phyloP scores from a whole-genome alignment of 768 basidiomycete genomes.

The Daedaleopsis sinensis region DNA sequence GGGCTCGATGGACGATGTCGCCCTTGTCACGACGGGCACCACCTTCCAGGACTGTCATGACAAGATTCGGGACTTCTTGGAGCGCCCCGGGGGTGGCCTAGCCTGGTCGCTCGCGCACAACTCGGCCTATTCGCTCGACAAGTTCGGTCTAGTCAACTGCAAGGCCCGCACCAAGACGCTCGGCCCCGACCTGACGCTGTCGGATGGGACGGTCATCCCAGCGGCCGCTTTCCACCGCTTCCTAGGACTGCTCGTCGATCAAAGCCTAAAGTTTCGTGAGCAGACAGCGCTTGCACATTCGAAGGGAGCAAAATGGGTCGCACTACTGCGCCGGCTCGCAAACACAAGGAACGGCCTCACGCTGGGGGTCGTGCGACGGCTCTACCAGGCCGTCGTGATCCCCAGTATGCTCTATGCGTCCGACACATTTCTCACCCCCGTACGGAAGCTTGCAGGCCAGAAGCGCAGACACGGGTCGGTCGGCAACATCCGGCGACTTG shows the following conservation, averaged over 20 bases:
- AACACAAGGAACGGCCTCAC: slow-evolving; percentile 24
- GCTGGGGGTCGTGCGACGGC: slow-evolving; percentile 12
- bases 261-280: slow-evolving; percentile 30
- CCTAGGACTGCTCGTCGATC: slow-evolving; percentile 37
- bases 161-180: too few relatives aligned
- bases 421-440: slow-evolving; percentile 1
- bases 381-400: slow-evolving; percentile 29
- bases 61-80: too few relatives aligned
- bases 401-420: slow-evolving; percentile 35
- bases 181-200: neutral
- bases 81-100: too few relatives aligned
- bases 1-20: slow-evolving; percentile 22
- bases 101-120: too few relatives aligned
- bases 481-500: slow-evolving; percentile 10
- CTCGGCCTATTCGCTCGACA: too few relatives aligned
- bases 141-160: slow-evolving; percentile 18
- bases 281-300: slow-evolving; percentile 17
- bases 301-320: slow-evolving; percentile 26
- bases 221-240: slow-evolving; percentile 27
- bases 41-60: slow-evolving; percentile 12
- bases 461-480: neutral
- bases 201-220: slow-evolving; percentile 12
- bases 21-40: slow-evolving; percentile 29
- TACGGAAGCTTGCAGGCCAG: neutral
- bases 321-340: slow-evolving; percentile 24